Evolutionary conservation across 2,329 filamentous ascomycete species (phyloP).

Genomic region (Leptoxyphium fumago): DNA sequence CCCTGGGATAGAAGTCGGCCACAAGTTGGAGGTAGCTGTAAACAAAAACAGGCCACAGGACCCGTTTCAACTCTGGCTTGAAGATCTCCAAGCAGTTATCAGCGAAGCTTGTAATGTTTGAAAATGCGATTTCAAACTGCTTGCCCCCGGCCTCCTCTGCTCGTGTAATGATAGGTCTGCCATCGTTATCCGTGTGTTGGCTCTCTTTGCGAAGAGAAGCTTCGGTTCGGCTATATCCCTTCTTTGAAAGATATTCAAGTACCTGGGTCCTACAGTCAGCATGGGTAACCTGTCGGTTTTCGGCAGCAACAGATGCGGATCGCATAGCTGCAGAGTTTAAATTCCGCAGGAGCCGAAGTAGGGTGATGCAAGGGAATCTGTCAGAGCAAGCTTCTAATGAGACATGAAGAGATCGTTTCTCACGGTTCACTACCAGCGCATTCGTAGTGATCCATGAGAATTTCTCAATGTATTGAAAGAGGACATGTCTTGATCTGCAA

Average conservation of each 20-base stretch:
- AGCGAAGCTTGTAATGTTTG: conserved; percentile 47
- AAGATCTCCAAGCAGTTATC: conserved; percentile 89
- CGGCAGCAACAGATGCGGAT: too few relatives aligned
- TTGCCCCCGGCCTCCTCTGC: conserved; percentile 56
- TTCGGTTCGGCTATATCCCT: conserved; percentile 86
- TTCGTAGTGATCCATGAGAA: too few relatives aligned
- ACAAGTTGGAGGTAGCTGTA: conserved; percentile 81
- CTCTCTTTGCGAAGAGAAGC: conserved; percentile 86
- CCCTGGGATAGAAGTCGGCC: conserved; percentile 52
- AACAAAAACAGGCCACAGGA: conserved; percentile 88
- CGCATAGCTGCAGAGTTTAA: too few relatives aligned
- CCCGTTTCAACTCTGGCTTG: conserved; percentile 78
- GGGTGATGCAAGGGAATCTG: too few relatives aligned
- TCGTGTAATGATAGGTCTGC: conserved; percentile 51
- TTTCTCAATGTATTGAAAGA: too few relatives aligned
- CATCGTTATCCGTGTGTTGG: conserved; percentile 65
- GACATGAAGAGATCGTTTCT: too few relatives aligned
- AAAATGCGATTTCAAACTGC: conserved; percentile 62
- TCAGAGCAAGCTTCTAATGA: too few relatives aligned
- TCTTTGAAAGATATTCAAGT: conserved; percentile 89
- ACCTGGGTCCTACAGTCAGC: conserved; percentile 37
- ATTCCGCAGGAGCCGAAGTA: too few relatives aligned
- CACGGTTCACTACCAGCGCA: too few relatives aligned
- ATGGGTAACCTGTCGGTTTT: background rate
- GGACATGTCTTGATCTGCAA: too few relatives aligned